Base-by-base conservation (phyloP, 805 yeast species). In the Barnettozyma siamensis region DNA sequence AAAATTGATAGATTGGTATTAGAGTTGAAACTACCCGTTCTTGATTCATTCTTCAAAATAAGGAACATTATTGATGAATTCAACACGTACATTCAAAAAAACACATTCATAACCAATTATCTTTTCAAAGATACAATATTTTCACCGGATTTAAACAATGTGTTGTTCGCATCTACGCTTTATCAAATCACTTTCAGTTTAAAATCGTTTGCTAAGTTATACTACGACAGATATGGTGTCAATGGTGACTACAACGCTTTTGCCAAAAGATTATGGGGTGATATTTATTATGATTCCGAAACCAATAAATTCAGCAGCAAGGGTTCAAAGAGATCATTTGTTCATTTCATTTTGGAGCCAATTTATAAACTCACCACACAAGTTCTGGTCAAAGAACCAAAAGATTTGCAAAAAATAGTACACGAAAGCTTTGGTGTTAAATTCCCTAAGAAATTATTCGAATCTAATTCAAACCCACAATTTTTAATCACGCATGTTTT, bases 1-100 rank as follows among this genome's bases (percentile, higher is more conserved):
- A 93, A 94, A 60, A 50, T 94, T 8, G 99, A 93, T 58, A 64
- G 97, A 45, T 65, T 93, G n/a, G 70, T 91, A 1, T 55, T 89
- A 33, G 99, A 93, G 49, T 63, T 89, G 32, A 73, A 77, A 47
- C 64, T 91, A 4, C 85, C 96, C 0, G 87, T 88, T 2, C 50
- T 62, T 2, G 95, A 87, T 48, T 75, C 88, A 1, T 86, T 78
- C 55, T 69, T 73, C 53, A 89, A 93, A 55, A 49, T 93, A 23
- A 64, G 75, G 41, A 68, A 72, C 46, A 63, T 72, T 2, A 65
- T 89, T 16, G 83, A 79, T 35, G 78, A 78, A 30, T 64, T 88
- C n/a, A 88, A 88, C 56, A 58, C 62, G 0, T 72, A 62, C 43
- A 66, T 86, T 5, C 47, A 54, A 8, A 59, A 63, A 3, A 60